A percentile compares a stretch with the other conserved stretches of the same genome.
Evolutionary conservation across 2,329 filamentous ascomycete species (phyloP).

Genomic region (Diaporthe sp.): DNA sequence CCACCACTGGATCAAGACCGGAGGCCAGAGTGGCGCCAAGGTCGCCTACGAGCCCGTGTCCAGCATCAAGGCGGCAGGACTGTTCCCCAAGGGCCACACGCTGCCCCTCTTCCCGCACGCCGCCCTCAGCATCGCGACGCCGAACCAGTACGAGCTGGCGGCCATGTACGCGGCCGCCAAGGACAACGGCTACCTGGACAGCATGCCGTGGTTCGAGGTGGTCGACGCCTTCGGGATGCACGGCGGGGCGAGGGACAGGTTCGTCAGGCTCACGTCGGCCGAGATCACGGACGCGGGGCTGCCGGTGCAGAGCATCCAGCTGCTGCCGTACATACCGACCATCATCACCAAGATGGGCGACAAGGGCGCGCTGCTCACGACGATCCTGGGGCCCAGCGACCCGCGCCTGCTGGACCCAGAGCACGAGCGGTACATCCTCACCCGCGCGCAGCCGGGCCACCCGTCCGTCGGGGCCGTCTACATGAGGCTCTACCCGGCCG

Average conservation of each 20-base stretch:
- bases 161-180: slow-evolving; percentile 83
- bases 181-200: slow-evolving; percentile 73
- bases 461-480: slow-evolving; percentile 81
- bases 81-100: slow-evolving; percentile 68
- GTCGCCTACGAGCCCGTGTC: slow-evolving; percentile 93
- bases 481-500: slow-evolving; percentile 79
- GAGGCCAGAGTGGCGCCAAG: slow-evolving; percentile 66
- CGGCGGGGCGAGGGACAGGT: slow-evolving; percentile 77
- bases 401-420: slow-evolving; percentile 73
- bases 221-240: slow-evolving; percentile 85
- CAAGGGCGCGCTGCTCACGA: slow-evolving; percentile 81
- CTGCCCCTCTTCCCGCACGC: slow-evolving; percentile 70
- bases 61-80: slow-evolving; percentile 78
- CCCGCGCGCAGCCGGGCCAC: slow-evolving; percentile 68
- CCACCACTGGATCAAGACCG: slow-evolving; percentile 75
- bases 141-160: slow-evolving; percentile 85
- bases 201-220: slow-evolving; percentile 81
- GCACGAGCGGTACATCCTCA: slow-evolving; percentile 78
- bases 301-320: slow-evolving; percentile 84
- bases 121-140: slow-evolving; percentile 81
- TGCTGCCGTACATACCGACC: slow-evolving; percentile 89
- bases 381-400: slow-evolving; percentile 77
- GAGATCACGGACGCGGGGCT: slow-evolving; percentile 83
- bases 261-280: slow-evolving; percentile 76
- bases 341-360: slow-evolving; percentile 87